Evolutionary conservation across 257 asterid genomes (phyloP).

Genomic region (Lantana camara): DNA sequence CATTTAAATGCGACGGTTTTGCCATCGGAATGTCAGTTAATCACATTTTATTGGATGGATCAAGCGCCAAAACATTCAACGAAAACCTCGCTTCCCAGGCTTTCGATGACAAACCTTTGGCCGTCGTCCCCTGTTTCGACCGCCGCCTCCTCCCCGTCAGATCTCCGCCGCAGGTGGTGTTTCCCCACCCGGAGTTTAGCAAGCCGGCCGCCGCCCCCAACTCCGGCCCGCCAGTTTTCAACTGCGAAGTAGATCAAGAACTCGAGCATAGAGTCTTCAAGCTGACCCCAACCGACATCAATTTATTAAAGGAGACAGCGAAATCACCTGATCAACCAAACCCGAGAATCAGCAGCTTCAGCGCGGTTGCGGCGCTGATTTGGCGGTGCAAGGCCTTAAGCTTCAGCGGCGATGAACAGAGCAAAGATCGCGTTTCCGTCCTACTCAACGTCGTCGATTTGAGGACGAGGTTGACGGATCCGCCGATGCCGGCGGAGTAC

Average conservation of each 20-base stretch:
- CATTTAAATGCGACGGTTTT: conserved; percentile 68
- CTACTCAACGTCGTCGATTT: conserved; percentile 62
- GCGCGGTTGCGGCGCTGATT: conserved; percentile 47
- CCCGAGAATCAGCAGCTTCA: conserved; percentile 46
- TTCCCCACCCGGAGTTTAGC: conserved; percentile 44
- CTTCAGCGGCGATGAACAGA: conserved; percentile 19
- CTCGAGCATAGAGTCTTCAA: conserved; percentile 44
- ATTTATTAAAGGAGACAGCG: conserved; percentile 43
- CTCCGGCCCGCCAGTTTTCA: conserved; percentile 48
- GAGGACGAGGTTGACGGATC: conserved; percentile 49
- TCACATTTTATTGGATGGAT: conserved; percentile 55
- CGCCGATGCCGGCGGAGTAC: conserved; percentile 57
- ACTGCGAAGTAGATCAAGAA: conserved; percentile 40
- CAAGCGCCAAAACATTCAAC: conserved; percentile 48
- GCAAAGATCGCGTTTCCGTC: conserved; percentile 35
- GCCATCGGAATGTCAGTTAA: conserved; percentile 53
- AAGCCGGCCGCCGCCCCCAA: conserved; percentile 43
- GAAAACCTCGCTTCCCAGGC: conserved; percentile 66
- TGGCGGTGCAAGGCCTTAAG: conserved; percentile 83
- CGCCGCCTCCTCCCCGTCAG: conserved; percentile 44
- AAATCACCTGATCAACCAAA: neutral
- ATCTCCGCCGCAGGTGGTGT: conserved; percentile 31
- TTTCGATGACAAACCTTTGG: conserved; percentile 38
- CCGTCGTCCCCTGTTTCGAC: conserved; percentile 32
- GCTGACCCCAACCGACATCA: conserved; percentile 35